phyloP scores from a whole-genome alignment of 768 basidiomycete species.

The Trametes elegans region DNA sequence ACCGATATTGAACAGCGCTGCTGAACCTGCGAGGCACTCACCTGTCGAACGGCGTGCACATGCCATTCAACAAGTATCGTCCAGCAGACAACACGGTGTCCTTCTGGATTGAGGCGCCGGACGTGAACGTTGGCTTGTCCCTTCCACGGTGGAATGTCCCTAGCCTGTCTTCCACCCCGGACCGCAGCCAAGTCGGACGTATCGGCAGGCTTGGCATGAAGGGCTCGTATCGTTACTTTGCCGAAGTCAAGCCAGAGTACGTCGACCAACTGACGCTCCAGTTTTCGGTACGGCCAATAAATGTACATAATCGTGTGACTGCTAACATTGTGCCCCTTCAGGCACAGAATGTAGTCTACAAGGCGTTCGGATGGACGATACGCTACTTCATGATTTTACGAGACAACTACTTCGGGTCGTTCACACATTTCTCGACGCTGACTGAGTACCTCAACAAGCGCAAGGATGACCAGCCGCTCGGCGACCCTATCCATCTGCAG shows the following conservation, averaged over 20 bases:
- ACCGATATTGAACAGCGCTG: slow-evolving; percentile 50
- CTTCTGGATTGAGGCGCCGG: slow-evolving; percentile 60
- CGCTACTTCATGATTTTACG: slow-evolving; percentile 85
- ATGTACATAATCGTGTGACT: background rate
- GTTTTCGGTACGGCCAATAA: slow-evolving; percentile 53
- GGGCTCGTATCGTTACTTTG: slow-evolving; percentile 74
- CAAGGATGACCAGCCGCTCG: slow-evolving; percentile 53
- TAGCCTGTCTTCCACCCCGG: slow-evolving; percentile 59
- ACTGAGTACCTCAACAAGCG: slow-evolving; percentile 80
- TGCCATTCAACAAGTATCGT: slow-evolving; percentile 71
- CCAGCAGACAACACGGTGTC: slow-evolving; percentile 66
- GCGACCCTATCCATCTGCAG: slow-evolving; percentile 79
- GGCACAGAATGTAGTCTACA: slow-evolving; percentile 57
- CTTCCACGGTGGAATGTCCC: slow-evolving; percentile 91
- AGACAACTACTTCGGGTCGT: slow-evolving; percentile 93
- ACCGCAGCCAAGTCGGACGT: slow-evolving; percentile 61
- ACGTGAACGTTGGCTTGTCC: slow-evolving; percentile 56
- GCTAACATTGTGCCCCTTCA: slow-evolving; percentile 25
- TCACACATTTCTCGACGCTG: slow-evolving; percentile 89
- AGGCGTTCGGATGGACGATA: slow-evolving; percentile 82
- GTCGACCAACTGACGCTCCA: slow-evolving; percentile 76
- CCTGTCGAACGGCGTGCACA: slow-evolving; percentile 48
- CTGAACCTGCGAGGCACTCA: slow-evolving; percentile 61
- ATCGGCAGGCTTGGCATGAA: slow-evolving; percentile 54
- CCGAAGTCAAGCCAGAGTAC: slow-evolving; percentile 62